A percentile compares a stretch with the other conserved stretches of the same genome.
Conservation (phyloP, 345 rosid genomes). For the Eutrema yunnanense region DNA sequence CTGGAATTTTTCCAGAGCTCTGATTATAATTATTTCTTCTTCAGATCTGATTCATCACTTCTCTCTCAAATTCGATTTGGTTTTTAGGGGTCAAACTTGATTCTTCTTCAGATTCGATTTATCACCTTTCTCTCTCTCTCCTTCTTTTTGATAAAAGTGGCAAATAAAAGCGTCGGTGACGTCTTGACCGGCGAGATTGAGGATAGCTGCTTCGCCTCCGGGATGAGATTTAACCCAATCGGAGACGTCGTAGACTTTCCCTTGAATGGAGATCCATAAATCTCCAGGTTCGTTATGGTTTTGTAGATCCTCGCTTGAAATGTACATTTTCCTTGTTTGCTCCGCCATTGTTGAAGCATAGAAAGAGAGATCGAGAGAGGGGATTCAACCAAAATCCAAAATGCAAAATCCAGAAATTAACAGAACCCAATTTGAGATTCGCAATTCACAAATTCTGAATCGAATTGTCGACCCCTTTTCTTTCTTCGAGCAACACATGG, state of each 20-base stretch:
- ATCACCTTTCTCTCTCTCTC: too few relatives aligned
- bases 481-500: too few relatives aligned
- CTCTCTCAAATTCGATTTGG: too few relatives aligned
- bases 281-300: constrained; percentile 62
- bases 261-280: constrained; percentile 86
- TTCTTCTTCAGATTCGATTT: too few relatives aligned
- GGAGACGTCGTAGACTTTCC: constrained; percentile 76
- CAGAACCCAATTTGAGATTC: constrained; percentile 13
- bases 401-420: background rate
- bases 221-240: background rate
- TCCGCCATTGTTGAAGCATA: constrained; percentile 37
- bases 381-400: background rate
- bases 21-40: too few relatives aligned
- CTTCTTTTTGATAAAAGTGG: too few relatives aligned
- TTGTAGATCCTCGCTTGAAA: constrained; percentile 56
- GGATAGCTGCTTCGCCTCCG: too few relatives aligned
- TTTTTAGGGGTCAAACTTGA: too few relatives aligned
- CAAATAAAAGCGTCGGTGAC: too few relatives aligned
- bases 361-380: background rate
- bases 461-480: background rate
- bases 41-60: too few relatives aligned
- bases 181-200: too few relatives aligned
- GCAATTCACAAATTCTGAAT: background rate
- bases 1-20: too few relatives aligned
- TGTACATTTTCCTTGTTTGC: constrained; percentile 41